These are phyloP conservation scores for Carnegiea gigantea DNA, from an alignment of 179 eudicot genomes.

Conservation along the genomic window DNA sequence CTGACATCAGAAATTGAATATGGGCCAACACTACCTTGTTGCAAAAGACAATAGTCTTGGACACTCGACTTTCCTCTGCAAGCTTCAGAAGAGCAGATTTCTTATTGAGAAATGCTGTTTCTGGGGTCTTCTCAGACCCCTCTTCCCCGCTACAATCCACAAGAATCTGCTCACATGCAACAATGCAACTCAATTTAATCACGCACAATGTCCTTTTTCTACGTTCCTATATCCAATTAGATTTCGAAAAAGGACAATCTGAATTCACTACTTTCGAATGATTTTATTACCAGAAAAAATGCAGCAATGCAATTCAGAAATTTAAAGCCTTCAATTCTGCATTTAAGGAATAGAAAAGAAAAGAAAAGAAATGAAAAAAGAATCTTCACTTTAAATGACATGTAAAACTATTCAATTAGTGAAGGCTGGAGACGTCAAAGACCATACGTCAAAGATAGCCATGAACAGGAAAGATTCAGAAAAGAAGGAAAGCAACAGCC, in stretches of 20 bases:
- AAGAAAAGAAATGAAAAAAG: not conserved
- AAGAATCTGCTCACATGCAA: slow-evolving; percentile 56
- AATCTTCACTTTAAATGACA: not conserved
- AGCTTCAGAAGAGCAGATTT: slow-evolving; percentile 77
- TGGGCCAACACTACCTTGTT: slow-evolving; percentile 60
- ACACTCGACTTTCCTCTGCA: slow-evolving; percentile 61
- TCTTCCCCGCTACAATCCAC: slow-evolving; percentile 95
- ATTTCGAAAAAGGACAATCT: not conserved
- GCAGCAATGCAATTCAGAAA: not conserved
- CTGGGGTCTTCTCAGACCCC: slow-evolving; percentile 70
- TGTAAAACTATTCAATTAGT: not conserved
- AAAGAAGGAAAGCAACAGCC: slow-evolving; percentile 4
- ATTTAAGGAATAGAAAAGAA: not conserved
- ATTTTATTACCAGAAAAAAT: not conserved
- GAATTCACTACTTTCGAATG: not conserved
- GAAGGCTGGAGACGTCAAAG: not conserved
- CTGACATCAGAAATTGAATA: not conserved
- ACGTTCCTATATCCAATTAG: not conserved
- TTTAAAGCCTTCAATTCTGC: not conserved
- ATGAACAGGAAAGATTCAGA: slow-evolving; percentile 4
- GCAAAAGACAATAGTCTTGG: slow-evolving; percentile 84
- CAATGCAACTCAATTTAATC: slow-evolving; percentile 1
- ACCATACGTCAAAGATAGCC: not conserved
- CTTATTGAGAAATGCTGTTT: slow-evolving; percentile 85
- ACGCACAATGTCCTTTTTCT: not conserved